Conservation (phyloP, 1,139 yeast genomes). For the Geotrichum citri-aurantii region DNA sequence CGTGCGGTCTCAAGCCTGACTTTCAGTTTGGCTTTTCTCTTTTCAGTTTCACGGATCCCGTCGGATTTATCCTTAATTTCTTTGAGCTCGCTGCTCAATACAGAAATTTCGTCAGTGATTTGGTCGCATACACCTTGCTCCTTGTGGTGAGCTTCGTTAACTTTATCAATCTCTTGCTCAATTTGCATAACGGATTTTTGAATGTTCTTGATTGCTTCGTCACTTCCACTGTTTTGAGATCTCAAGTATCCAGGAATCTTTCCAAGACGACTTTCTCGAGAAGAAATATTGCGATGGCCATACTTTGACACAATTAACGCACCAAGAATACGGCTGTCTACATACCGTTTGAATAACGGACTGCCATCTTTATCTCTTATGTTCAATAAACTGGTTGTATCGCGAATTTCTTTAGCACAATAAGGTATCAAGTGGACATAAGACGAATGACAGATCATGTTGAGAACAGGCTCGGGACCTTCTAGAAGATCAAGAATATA, state of each 20-base stretch:
- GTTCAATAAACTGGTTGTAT: not conserved
- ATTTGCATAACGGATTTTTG: not conserved
- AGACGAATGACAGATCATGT: conserved; percentile 62
- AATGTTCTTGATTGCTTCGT: not conserved
- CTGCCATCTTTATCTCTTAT: conserved; percentile 34
- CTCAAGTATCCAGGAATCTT: conserved; percentile 5
- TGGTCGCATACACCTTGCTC: not conserved
- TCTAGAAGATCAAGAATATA: conserved; percentile 61
- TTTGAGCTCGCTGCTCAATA: not conserved
- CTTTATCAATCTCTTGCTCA: not conserved
- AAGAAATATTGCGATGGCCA: conserved; percentile 15
- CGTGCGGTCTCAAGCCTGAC: not conserved
- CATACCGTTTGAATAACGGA: conserved; percentile 49
- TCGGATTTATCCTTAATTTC: not conserved
- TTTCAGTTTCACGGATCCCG: not conserved
- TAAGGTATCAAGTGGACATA: conserved; percentile 63
- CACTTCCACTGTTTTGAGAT: conserved; percentile 2
- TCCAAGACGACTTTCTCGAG: conserved; percentile 1
- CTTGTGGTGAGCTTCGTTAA: not conserved
- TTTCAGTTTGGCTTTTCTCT: not conserved
- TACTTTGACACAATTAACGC: conserved; percentile 46
- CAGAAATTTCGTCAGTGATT: not conserved
- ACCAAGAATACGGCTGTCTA: conserved; percentile 54
- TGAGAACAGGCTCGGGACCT: conserved; percentile 72
- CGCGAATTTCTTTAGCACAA: conserved; percentile 38